Evolutionary conservation across 805 yeast genomes (phyloP), one percentile per base, ranked within the genome.

Genomic region (Saccharomycopsis selenospora): DNA sequence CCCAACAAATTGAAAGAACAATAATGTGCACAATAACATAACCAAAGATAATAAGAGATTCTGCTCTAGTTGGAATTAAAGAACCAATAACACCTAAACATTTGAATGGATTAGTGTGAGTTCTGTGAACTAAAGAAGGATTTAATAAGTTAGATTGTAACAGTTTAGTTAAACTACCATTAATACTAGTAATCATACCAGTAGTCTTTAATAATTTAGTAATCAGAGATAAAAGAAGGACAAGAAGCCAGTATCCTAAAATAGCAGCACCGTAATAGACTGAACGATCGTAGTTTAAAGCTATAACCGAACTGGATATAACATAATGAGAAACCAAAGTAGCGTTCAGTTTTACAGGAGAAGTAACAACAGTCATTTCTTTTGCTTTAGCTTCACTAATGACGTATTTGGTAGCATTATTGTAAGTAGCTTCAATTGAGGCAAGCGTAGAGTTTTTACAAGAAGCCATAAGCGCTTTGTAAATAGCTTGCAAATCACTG

Each of bases 31-130:
- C 48, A 2, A 56, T 48, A n/a, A 59, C 38, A 53, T 64, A 71
- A 1, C 63, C 67, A 4, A 56, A 17, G 11, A 72, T 53, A 8
- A 67, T 61, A 6, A 68, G 40, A 0, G 69, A 55, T 49, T 71
- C 71, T 18, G 65, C 57, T 30, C 75, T 59, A 4, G 75, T 62
- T 3, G 76, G 76, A 8, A 69, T 27, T 5, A 46, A 45, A n/a
- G 43, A 38, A 36, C 55, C 42, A 36, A 55, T 50, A 14, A 49
- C 33, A 7, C 56, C 51, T 8, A 52, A 29, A 20, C 47, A 23
- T n/a, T 38, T 47, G 42, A 57, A 43, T 0, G 60, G 55, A 17
- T 54, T 55, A 20, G 57, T 57, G 40, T 65, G 68, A n/a, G 47
- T 50, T 27, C 45, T 40, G 14, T 52, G 42, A 40, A 59, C 55